Evolutionary conservation across 2,329 filamentous ascomycete species (phyloP).

Genomic region (Alternaria hordeiaustralica): DNA sequence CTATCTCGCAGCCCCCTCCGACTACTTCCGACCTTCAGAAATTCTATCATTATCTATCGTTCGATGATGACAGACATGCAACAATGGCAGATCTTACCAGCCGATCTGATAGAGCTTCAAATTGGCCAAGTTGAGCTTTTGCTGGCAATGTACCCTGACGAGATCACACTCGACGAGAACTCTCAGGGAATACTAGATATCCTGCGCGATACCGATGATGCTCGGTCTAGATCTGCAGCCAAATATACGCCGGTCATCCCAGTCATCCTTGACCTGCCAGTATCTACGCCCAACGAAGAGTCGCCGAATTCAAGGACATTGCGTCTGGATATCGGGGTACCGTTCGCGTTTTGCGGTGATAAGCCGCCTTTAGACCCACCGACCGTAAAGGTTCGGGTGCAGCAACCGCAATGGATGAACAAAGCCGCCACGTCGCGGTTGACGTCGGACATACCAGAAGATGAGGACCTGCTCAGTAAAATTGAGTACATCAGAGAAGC

Average conservation of each 20-base stretch:
- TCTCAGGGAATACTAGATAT: conserved; percentile 14
- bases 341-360: conserved; percentile 20
- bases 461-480: conserved; percentile 28
- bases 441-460: conserved; percentile 9
- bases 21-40: neutral
- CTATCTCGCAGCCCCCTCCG: neutral
- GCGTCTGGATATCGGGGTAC: conserved; percentile 26
- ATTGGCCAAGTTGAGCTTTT: conserved; percentile 39
- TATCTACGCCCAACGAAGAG: conserved; percentile 5
- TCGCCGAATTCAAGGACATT: conserved; percentile 1
- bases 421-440: conserved; percentile 26
- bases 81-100: conserved; percentile 28
- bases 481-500: conserved; percentile 32
- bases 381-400: conserved; percentile 26
- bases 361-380: conserved; percentile 24
- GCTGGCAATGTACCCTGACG: conserved; percentile 38
- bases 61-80: neutral
- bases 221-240: neutral
- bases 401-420: conserved; percentile 34
- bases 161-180: conserved; percentile 18
- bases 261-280: conserved; percentile 17
- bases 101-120: conserved; percentile 34
- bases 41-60: neutral
- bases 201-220: conserved; percentile 11
- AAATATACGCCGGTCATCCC: conserved; percentile 15